A percentile compares a stretch with the other conserved stretches of the same genome.
Conservation (phyloP, 2,329 filamentous ascomycete species). For the Aspergillus spinulosporus region DNA sequence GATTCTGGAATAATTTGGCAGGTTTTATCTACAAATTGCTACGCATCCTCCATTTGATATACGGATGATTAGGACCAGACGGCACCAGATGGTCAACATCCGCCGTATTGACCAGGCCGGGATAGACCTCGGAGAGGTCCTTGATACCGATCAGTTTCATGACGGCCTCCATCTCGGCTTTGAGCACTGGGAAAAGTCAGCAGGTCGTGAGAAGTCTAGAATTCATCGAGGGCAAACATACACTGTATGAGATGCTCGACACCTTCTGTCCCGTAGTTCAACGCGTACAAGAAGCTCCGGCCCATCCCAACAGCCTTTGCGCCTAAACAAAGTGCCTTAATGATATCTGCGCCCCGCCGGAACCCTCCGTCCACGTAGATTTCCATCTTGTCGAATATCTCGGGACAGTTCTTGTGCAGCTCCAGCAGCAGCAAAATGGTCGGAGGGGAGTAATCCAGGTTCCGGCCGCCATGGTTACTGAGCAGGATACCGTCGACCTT, state of each 20-base stretch:
- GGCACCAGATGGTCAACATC: slow-evolving; percentile 11
- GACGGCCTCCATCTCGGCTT: slow-evolving; percentile 8
- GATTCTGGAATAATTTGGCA: no score
- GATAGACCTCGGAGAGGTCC: slow-evolving; percentile 7
- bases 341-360: slow-evolving; percentile 46
- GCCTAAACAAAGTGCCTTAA: slow-evolving; percentile 10
- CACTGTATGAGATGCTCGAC: slow-evolving; percentile 6
- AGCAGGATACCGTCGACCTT: slow-evolving; percentile 58
- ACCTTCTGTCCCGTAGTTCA: slow-evolving; percentile 10
- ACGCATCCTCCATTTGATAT: slow-evolving; percentile 6
- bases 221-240: background rate
- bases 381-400: slow-evolving; percentile 53
- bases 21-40: background rate
- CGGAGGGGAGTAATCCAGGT: slow-evolving; percentile 54
- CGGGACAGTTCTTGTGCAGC: slow-evolving; percentile 52
- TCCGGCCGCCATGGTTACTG: slow-evolving; percentile 61
- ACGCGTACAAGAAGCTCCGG: slow-evolving; percentile 6
- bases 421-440: slow-evolving; percentile 55
- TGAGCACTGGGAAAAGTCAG: background rate
- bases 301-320: slow-evolving; percentile 8
- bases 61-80: slow-evolving; percentile 2
- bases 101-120: slow-evolving; percentile 8
- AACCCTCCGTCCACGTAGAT: slow-evolving; percentile 58
- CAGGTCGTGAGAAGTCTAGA: background rate
- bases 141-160: slow-evolving; percentile 13